Evolutionary conservation across 345 rosid species (phyloP).

Genomic region (Eucalyptus shirleyi): DNA sequence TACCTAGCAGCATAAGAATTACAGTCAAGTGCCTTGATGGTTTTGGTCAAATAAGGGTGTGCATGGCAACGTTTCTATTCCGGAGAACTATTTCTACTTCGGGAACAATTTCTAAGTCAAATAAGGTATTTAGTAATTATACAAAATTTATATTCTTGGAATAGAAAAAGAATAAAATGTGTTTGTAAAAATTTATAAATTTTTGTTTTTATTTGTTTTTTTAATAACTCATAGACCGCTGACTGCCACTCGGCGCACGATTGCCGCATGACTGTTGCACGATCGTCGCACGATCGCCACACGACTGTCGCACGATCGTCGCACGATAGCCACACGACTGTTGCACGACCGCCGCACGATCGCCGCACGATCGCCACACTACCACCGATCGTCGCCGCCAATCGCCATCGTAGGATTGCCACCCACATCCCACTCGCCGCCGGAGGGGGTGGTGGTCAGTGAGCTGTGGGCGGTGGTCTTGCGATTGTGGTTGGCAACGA

Average conservation of each 20-base stretch:
- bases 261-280: fast-evolving
- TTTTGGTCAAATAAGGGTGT: too few relatives aligned
- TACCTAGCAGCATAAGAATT: too few relatives aligned
- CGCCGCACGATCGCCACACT: fast-evolving
- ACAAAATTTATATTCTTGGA: too few relatives aligned
- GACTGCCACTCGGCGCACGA: fast-evolving
- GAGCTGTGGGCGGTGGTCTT: too few relatives aligned
- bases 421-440: fast-evolving
- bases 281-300: too few relatives aligned
- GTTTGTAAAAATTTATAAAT: too few relatives aligned
- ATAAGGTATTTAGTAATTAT: too few relatives aligned
- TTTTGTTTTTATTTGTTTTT: too few relatives aligned
- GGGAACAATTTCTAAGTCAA: too few relatives aligned
- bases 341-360: fast-evolving
- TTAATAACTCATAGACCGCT: fast-evolving
- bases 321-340: fast-evolving
- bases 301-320: fast-evolving
- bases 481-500: fast-evolving
- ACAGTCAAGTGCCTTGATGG: too few relatives aligned
- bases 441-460: fast-evolving
- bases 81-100: fast-evolving
- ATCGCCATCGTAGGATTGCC: fast-evolving
- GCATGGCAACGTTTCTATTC: too few relatives aligned
- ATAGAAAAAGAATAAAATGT: too few relatives aligned
- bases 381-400: fast-evolving